Evolutionary conservation across 2,329 filamentous ascomycete species (phyloP), one percentile per base, ranked within the genome.

Genomic region (Magnaporthiopsis incrustans): DNA sequence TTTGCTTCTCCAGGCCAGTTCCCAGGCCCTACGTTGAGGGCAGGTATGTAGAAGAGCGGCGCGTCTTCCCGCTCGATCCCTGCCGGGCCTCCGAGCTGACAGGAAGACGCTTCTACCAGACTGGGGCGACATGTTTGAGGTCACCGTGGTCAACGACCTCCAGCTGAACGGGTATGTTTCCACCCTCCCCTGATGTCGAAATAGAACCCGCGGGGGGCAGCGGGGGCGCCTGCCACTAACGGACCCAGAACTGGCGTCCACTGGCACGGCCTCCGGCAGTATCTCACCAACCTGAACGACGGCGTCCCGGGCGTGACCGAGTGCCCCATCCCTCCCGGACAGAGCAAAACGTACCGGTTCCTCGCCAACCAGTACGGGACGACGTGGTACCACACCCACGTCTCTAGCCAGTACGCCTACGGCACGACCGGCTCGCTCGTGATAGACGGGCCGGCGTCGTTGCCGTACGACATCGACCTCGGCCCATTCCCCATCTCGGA

Each of bases 71-170:
- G 22, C 22, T 53, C 22, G 22, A 53, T 8, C 12, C 18, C 10
- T 10, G 44, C 6, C 22, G 44, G 11, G 44, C 7, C 18, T 53
- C 8, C 18, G 6, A 4, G 7, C 44, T 53, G 44, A 53, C 44
- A 11, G 4, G 22, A 53, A 53, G 3, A 53, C 7, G 8, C n/a
- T 56, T 67, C 32, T 26, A 59, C 22, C 64, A 64, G 57, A 82
- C 64, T 83, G 81, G 79, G 82, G 81, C 35, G 81, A 84, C 66
- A 72, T 66, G 7, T 74, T 82, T 38, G 74, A 88, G 58, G 82
- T 90, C 61, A 85, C 85, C 27, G 82, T 90, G 63, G 79, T 84
- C 74, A 92, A 92, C 72, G 79, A 83, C n/a, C 80, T 90, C 1
- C 78, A 78, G 11, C 74, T 70, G n/a, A 78, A 77, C 65, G 76